Conservation (phyloP, 371 early-diverging fungal genomes). For the Mucor plumbeus region DNA sequence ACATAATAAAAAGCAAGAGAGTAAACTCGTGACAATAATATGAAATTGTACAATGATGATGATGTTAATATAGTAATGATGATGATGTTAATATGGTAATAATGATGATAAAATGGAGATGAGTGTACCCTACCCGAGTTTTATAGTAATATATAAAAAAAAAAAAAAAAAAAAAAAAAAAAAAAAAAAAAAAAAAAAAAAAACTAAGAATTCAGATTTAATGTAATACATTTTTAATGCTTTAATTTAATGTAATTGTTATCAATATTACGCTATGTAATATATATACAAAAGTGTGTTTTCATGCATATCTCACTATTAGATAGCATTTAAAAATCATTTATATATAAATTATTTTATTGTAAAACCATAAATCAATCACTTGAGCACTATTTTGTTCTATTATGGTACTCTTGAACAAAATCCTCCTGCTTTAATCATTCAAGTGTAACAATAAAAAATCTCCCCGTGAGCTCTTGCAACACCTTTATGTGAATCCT, state of each 20-base stretch:
- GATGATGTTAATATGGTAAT: conserved; percentile 3
- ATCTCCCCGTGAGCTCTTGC: conserved; percentile 11
- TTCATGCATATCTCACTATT: background rate
- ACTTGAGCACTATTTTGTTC: conserved; percentile 8
- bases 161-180: background rate
- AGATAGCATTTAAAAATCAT: background rate
- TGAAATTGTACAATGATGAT: conserved; percentile 15
- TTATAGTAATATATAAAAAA: background rate
- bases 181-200: background rate
- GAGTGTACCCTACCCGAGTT: conserved; percentile 18
- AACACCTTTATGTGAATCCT: background rate
- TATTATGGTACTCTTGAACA: background rate
- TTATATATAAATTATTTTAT: conserved; percentile 1
- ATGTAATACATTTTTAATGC: background rate
- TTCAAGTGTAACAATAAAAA: conserved; percentile 5
- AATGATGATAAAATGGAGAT: conserved; percentile 8
- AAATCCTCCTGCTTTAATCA: conserved; percentile 1
- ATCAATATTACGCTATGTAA: background rate
- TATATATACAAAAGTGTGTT: too few species aligned
- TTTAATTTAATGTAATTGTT: background rate
- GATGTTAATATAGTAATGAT: conserved; percentile 1
- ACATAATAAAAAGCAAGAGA: conserved; percentile 5
- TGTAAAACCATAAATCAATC: conserved; percentile 12
- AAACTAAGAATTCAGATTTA: background rate
- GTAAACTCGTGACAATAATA: conserved; percentile 12